phyloP scores from a whole-genome alignment of 2,329 filamentous ascomycete species.

The Paracamarosporium sp. region DNA sequence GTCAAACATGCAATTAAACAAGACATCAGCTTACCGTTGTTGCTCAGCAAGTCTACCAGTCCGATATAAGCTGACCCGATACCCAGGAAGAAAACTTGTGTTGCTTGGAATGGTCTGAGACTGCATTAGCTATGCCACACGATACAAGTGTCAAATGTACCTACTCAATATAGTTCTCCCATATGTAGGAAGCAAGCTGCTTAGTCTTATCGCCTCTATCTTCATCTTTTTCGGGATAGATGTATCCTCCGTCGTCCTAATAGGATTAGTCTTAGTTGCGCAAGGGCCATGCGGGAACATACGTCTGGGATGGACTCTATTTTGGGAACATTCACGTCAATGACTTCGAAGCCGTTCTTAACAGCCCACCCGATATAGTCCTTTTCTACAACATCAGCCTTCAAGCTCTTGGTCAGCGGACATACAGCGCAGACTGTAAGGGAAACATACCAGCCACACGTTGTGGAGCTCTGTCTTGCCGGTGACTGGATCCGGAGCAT shows the following conservation, averaged over 20 bases:
- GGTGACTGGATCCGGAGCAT: constrained; percentile 58
- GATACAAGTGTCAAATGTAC: constrained; percentile 19
- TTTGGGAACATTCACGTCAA: constrained; percentile 90
- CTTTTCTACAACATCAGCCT: constrained; percentile 82
- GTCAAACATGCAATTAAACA: not conserved
- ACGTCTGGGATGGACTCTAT: constrained; percentile 72
- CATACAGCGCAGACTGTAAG: constrained; percentile 36
- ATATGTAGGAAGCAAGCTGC: constrained; percentile 83
- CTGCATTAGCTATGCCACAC: constrained; percentile 7
- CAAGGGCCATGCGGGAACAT: constrained; percentile 22
- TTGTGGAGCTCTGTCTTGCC: constrained; percentile 83
- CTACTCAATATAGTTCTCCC: constrained; percentile 94
- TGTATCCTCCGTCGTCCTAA: constrained; percentile 42
- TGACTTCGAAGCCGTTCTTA: constrained; percentile 77
- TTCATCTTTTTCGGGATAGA: constrained; percentile 57
- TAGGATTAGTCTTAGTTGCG: constrained; percentile 9
- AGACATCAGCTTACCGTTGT: constrained; percentile 64
- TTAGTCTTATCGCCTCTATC: constrained; percentile 58
- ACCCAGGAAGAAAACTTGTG: constrained; percentile 84
- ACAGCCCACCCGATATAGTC: constrained; percentile 86
- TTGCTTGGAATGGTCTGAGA: constrained; percentile 62
- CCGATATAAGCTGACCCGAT: constrained; percentile 89
- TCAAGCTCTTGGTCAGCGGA: constrained; percentile 50
- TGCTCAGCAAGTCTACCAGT: constrained; percentile 79
- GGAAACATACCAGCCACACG: constrained; percentile 77